Conservation (phyloP, 768 basidiomycete genomes). For the Hebeloma cylindrosporum region DNA sequence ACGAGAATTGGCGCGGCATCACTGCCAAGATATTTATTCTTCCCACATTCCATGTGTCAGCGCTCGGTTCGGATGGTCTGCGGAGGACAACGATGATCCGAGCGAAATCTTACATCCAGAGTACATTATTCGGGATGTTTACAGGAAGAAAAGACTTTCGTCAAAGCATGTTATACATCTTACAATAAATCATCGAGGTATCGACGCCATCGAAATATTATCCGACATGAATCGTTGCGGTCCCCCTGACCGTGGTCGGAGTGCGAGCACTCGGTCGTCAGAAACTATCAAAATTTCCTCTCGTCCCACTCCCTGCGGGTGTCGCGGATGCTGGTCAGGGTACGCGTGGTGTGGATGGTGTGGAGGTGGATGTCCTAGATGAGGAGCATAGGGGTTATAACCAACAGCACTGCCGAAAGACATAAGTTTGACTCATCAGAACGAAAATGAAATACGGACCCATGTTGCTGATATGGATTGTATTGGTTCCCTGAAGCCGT, state of each 20-base stretch:
- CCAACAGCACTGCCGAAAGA: background rate
- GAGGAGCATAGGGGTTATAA: slow-evolving; percentile 17
- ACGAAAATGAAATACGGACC: slow-evolving; percentile 16
- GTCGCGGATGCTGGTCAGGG: slow-evolving; percentile 43
- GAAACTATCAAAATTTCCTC: slow-evolving; percentile 91
- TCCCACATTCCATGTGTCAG: no score
- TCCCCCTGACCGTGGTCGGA: slow-evolving; percentile 49
- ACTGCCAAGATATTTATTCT: no score
- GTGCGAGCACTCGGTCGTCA: slow-evolving; percentile 79
- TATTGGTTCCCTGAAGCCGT: slow-evolving; percentile 40
- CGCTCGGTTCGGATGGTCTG: no score
- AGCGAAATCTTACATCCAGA: background rate
- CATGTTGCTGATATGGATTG: slow-evolving; percentile 31
- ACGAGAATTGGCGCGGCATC: no score
- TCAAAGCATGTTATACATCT: slow-evolving; percentile 7
- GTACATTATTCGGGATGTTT: background rate
- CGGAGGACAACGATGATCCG: background rate
- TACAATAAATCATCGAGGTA: slow-evolving; percentile 33
- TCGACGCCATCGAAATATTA: slow-evolving; percentile 44
- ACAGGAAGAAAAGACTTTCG: background rate
- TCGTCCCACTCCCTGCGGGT: slow-evolving; percentile 54
- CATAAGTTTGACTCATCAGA: background rate
- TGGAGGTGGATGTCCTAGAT: slow-evolving; percentile 15
- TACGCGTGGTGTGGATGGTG: slow-evolving; percentile 32
- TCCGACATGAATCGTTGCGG: slow-evolving; percentile 42